These are phyloP conservation scores for Bacterosira constricta DNA, from an alignment of 108 stramenopile genomes.

Conservation along the genomic window DNA sequence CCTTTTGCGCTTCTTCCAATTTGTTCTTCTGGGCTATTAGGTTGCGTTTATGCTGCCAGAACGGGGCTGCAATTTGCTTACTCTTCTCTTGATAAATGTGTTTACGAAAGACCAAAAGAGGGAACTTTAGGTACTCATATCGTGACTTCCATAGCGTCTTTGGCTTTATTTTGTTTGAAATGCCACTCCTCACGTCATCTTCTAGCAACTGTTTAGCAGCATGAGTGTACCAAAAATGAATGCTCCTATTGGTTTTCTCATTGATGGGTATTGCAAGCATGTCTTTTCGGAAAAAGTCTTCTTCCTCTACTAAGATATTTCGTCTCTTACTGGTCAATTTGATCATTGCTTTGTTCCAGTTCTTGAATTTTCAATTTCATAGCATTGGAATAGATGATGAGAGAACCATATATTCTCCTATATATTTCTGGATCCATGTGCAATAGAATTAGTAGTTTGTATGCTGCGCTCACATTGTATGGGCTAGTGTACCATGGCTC, in stretches of 20 bases:
- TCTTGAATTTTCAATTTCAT: neutral
- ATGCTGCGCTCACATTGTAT: slow-evolving; percentile 5
- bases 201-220: neutral
- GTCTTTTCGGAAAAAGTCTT: neutral
- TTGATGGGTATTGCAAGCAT: neutral
- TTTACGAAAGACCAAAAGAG: neutral
- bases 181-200: neutral
- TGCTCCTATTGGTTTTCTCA: neutral
- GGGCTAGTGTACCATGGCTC: slow-evolving; percentile 7
- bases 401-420: neutral
- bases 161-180: neutral
- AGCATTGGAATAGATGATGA: neutral
- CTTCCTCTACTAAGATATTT: neutral
- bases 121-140: neutral
- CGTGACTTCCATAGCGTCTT: neutral
- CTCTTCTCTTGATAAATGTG: neutral
- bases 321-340: neutral
- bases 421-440: neutral
- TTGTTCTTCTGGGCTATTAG: neutral
- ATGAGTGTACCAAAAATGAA: neutral
- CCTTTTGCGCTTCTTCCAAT: neutral
- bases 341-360: neutral
- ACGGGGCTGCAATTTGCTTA: neutral
- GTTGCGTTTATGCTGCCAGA: neutral
- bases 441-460: neutral